Evolutionary conservation across 2,329 filamentous ascomycete species (phyloP), one percentile per base, ranked within the genome.

Genomic region (Acrodontium crateriforme): DNA sequence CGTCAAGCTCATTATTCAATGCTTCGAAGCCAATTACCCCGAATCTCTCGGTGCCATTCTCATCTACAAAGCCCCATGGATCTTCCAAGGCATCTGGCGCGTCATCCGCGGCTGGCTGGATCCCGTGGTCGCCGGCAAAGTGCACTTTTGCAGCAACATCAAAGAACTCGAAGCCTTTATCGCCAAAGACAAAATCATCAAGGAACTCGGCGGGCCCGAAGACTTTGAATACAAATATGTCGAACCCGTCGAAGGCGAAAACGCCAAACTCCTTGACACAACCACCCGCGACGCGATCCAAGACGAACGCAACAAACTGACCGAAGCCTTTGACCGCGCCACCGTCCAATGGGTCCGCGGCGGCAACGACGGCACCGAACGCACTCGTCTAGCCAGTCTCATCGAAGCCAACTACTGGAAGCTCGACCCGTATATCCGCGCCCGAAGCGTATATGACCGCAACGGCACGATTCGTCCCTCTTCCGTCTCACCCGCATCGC

Each of bases 1-100:
- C 1, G 82, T 98, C 32, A 95, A 93, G 49, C 95, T 95, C 59
- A 94, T 98, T 78, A 94, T 98, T 55, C 92, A 93, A 56, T 93
- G 85, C 55, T 98, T 98, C 50, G 89, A 98, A 60, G 89, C 89
- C 35, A 95, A 98, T 53, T 98, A 95, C 45, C 89, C 89, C 1
- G 89, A 98, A 55, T 87, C 74, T 25, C 67, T 98, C 1, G 89
- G 87, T 16, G 69, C 78, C 2, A 82, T 95, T 3, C 68, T 95
- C 24, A 82, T 98, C 19, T 89, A 98, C 63, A 92, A 93, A 54
- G 76, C 89, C 1, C 89, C 89, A 3, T 98, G 89, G 89, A 63
- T 98, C 24, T 98, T 98, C 60, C 84, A 92, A 63, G 78, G 81
- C n/a, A 81, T 95, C 39, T 95, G 87, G 89, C 84, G 74, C 52